Conservation (phyloP, 108 stramenopile species). For the Fistulifera solaris region DNA sequence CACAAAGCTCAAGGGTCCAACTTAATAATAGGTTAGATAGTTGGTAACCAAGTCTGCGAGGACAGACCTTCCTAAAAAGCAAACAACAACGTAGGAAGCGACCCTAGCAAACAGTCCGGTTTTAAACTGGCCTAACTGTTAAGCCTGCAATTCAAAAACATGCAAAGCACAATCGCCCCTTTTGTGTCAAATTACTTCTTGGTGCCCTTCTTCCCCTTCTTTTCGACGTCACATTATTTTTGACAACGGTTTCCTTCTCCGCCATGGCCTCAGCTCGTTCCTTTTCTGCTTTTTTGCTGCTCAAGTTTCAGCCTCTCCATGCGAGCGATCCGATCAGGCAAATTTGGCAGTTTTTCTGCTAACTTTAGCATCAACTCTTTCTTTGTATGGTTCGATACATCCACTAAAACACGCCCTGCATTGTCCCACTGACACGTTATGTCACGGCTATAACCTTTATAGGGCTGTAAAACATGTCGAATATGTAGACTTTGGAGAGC, state of each 20-base stretch:
- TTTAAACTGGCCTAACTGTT: too few species aligned
- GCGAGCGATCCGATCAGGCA: conserved; percentile 43
- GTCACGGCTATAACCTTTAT: conserved; percentile 79
- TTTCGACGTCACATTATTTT: conserved; percentile 16
- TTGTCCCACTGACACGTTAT: conserved; percentile 66
- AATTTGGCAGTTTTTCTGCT: conserved; percentile 32
- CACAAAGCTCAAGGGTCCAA: too few species aligned
- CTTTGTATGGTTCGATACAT: conserved; percentile 24
- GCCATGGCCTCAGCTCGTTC: conserved; percentile 9
- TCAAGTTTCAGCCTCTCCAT: conserved; percentile 15
- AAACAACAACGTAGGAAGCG: too few species aligned
- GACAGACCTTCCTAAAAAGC: too few species aligned
- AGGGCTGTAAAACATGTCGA: conserved; percentile 76
- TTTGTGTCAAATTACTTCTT: conserved; percentile 17
- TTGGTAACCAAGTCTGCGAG: too few species aligned
- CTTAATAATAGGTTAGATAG: too few species aligned
- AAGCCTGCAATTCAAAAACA: too few species aligned
- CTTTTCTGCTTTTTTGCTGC: conserved; percentile 9
- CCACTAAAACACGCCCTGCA: conserved; percentile 52
- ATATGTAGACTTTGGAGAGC: conserved; percentile 53
- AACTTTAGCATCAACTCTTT: conserved; percentile 38
- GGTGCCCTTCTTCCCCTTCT: conserved; percentile 26
- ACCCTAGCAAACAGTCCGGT: too few species aligned
- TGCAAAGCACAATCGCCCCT: neutral
- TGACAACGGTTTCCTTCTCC: conserved; percentile 1